phyloP scores from a whole-genome alignment of 805 yeast species.

The Yamadazyma kitorensis region DNA sequence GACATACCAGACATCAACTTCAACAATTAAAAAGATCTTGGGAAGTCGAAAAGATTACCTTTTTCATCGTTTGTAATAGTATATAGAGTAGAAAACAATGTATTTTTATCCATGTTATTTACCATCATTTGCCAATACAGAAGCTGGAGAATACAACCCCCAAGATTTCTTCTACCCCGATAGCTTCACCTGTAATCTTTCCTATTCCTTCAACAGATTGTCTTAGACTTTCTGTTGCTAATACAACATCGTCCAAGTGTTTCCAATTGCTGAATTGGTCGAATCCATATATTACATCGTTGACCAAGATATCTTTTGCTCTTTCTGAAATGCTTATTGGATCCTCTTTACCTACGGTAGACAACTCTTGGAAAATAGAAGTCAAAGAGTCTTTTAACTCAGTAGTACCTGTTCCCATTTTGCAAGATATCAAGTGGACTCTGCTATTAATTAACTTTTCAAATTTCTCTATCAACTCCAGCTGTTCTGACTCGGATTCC shows the following conservation, averaged over 20 bases:
- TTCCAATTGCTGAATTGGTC: conserved; percentile 55
- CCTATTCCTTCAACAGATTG: conserved; percentile 85
- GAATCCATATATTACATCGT: conserved; percentile 76
- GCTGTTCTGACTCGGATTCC: conserved; percentile 2
- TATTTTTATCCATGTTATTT: neutral
- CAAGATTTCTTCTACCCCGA: conserved; percentile 86
- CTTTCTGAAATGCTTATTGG: conserved; percentile 75
- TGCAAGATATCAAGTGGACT: conserved; percentile 56
- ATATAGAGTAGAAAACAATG: neutral
- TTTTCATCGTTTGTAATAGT: conserved; percentile 23
- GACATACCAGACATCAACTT: conserved; percentile 45
- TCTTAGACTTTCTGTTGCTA: conserved; percentile 75
- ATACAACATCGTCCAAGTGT: conserved; percentile 63
- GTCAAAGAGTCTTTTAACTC: conserved; percentile 43
- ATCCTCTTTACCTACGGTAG: conserved; percentile 50
- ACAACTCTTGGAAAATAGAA: conserved; percentile 42
- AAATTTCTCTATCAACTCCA: neutral
- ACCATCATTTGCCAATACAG: conserved; percentile 80
- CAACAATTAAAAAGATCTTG: conserved; percentile 44
- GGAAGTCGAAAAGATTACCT: conserved; percentile 42
- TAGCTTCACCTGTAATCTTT: conserved; percentile 83
- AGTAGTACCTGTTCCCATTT: conserved; percentile 52
- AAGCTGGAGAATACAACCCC: conserved; percentile 90
- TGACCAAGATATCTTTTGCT: conserved; percentile 66
- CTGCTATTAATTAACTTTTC: conserved; percentile 14